Percentiles rank a stretch among this genome's conserved stretches.
Evolutionary conservation across 495 filamentous ascomycete species (phyloP).

Genomic region (Penicillium cinerascens): DNA sequence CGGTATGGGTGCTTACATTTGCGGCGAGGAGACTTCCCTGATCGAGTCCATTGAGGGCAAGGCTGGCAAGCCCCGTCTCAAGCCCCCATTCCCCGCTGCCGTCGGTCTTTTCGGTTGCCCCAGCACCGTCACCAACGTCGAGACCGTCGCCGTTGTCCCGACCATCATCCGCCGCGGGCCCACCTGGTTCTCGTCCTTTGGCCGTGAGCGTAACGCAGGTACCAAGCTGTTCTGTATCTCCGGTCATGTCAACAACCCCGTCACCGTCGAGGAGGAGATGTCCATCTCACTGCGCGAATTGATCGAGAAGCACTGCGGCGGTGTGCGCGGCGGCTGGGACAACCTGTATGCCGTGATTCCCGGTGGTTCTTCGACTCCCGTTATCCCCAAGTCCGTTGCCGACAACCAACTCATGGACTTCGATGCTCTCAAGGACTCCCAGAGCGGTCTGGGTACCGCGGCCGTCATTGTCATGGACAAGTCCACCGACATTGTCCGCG

Average conservation of each 20-base stretch:
- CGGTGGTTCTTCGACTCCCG: slow-evolving; percentile 93
- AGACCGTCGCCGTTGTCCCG: slow-evolving; percentile 91
- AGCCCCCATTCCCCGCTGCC: slow-evolving; percentile 96
- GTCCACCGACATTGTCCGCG: slow-evolving; percentile 89
- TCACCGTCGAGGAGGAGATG: slow-evolving; percentile 98
- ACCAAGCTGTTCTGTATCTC: slow-evolving; percentile 99
- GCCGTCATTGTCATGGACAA: slow-evolving; percentile 99
- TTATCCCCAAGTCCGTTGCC: slow-evolving; percentile 81
- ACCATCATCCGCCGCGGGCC: slow-evolving; percentile 93
- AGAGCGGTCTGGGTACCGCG: slow-evolving; percentile 95
- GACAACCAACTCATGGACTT: slow-evolving; percentile 99
- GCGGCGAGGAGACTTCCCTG: slow-evolving; percentile 94
- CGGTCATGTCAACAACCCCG: slow-evolving; percentile 97
- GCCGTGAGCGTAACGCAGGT: slow-evolving; percentile 89
- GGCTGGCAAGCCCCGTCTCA: slow-evolving; percentile 95
- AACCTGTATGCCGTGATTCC: slow-evolving; percentile 94
- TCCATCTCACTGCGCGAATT: slow-evolving; percentile 89
- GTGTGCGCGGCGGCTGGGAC: slow-evolving; percentile 95
- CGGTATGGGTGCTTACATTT: slow-evolving; percentile 95
- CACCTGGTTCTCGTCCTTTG: slow-evolving; percentile 88
- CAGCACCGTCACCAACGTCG: slow-evolving; percentile 95
- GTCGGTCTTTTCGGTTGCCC: slow-evolving; percentile 98
- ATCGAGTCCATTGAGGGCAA: slow-evolving; percentile 99
- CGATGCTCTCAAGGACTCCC: slow-evolving; percentile 94
- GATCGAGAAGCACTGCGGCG: slow-evolving; percentile 96